A percentile compares a stretch with the other conserved stretches of the same genome.
Evolutionary conservation across 192 early-diverging fungal genomes (phyloP).

Genomic region (Backusella luteola): DNA sequence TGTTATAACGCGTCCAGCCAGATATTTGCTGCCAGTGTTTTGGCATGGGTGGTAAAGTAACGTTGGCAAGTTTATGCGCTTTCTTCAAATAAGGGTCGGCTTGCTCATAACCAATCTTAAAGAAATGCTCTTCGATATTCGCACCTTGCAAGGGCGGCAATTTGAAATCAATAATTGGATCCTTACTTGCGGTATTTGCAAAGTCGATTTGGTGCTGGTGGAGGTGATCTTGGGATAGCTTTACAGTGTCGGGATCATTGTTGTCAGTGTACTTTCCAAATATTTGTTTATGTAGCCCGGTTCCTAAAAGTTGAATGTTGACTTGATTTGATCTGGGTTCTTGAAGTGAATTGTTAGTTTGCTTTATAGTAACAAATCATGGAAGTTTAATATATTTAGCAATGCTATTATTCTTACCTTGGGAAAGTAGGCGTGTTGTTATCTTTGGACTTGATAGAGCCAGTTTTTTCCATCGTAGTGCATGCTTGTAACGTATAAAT

Average conservation of each 20-base stretch:
- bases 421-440: background rate
- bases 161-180: constrained; percentile 21
- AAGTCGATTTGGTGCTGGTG: background rate
- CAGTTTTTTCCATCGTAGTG: background rate
- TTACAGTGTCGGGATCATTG: background rate
- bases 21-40: constrained; percentile 51
- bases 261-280: background rate
- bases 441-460: background rate
- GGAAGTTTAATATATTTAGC: background rate
- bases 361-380: background rate
- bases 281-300: background rate
- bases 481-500: background rate
- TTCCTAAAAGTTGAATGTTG: background rate
- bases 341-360: background rate
- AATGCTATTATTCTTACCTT: background rate
- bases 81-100: constrained; percentile 56
- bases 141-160: constrained; percentile 41
- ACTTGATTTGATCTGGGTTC: background rate
- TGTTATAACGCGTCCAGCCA: constrained; percentile 86
- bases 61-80: constrained; percentile 46
- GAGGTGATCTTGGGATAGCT: background rate
- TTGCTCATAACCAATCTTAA: constrained; percentile 63
- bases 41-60: constrained; percentile 43
- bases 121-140: constrained; percentile 76
- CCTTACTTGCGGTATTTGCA: background rate